A percentile compares a stretch with the other conserved stretches of the same genome.
Conservation (phyloP, 306 rosid species). For the Alnus glutinosa region DNA sequence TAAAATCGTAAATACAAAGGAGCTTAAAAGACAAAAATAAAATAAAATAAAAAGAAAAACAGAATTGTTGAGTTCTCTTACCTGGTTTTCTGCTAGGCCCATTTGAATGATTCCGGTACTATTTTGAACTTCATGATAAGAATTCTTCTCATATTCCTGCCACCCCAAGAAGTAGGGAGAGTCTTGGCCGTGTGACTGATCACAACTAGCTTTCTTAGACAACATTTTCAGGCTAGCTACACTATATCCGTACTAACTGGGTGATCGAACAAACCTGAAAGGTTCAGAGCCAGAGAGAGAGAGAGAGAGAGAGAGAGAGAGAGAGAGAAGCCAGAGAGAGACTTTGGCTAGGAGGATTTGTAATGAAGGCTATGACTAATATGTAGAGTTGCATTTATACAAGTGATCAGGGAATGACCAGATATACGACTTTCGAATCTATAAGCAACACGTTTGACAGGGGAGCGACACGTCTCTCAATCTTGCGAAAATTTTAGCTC, state of each 20-base stretch:
- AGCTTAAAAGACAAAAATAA: too few relatives aligned
- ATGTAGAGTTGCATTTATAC: constrained; percentile 37
- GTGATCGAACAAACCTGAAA: background rate
- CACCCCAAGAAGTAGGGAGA: constrained; percentile 81
- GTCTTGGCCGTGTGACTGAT: constrained; percentile 70
- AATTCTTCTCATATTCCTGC: constrained; percentile 78
- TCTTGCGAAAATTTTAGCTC: too few relatives aligned
- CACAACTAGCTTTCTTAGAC: constrained; percentile 58
- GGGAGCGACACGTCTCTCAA: too few relatives aligned
- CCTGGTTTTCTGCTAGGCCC: constrained; percentile 98
- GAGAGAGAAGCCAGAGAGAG: background rate
- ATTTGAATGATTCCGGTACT: constrained; percentile 82
- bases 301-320: background rate
- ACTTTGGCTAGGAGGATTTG: constrained; percentile 12
- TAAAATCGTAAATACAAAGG: too few relatives aligned
- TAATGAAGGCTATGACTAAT: background rate
- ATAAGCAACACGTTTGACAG: too few relatives aligned
- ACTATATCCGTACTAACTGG: background rate
- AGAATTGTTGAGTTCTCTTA: background rate
- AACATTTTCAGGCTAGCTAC: constrained; percentile 36
- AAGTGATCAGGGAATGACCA: background rate
- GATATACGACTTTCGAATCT: too few relatives aligned
- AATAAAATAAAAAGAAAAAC: background rate
- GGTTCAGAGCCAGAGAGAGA: background rate
- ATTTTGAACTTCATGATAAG: constrained; percentile 59